Evolutionary conservation across 2,329 filamentous ascomycete species (phyloP), one percentile per base, ranked within the genome.

Genomic region (Fusarium beomiforme): DNA sequence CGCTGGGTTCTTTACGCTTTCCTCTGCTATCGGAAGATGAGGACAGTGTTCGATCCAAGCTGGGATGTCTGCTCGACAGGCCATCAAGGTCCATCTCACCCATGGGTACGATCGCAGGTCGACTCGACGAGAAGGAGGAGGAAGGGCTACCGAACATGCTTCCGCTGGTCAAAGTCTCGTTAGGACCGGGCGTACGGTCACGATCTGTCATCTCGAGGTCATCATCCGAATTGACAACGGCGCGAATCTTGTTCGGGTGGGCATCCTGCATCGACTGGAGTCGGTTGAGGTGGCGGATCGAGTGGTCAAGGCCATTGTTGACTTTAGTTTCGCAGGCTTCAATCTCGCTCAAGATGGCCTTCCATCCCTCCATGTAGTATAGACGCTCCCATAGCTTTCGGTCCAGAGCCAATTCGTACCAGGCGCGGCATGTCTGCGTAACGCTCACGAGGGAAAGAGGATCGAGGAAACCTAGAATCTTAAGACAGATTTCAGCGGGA

Each of bases 281-380:
- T 42, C 81, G 79, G 57, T 86, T 83, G 44, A 85, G 79, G 29
- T 83, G 81, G 26, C 79, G 77, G 33, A 83, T 78, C 46, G 81
- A 81, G 43, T 77, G 77, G 23, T 79, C 78, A 26, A 82, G 69
- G 19, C 80, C 81, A 24, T 83, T 81, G 75, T 88, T 89, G 73
- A 87, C 82, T 43, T 85, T 85, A 44, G 87, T 85, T 79, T 97
- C 93, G 71, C 90, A 94, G 5, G 84, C 81, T 42, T 84, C 82
- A 31, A 97, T 89, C 72, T 94, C 92, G 13, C 84, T 81, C 11
- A 83, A 81, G 69, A 95, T 86, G 10, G 92, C 88, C 71, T 90
- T 90, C 93, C 96, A 99, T 9, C 96, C 96, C 82, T 98, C 95
- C 11, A 90, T 83, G 37, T 91, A 87, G 81, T 97, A 99, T 17